These are phyloP conservation scores for Tripterygium wilfordii DNA, from an alignment of 177 flowering plant genomes.

Conservation along the genomic window DNA sequence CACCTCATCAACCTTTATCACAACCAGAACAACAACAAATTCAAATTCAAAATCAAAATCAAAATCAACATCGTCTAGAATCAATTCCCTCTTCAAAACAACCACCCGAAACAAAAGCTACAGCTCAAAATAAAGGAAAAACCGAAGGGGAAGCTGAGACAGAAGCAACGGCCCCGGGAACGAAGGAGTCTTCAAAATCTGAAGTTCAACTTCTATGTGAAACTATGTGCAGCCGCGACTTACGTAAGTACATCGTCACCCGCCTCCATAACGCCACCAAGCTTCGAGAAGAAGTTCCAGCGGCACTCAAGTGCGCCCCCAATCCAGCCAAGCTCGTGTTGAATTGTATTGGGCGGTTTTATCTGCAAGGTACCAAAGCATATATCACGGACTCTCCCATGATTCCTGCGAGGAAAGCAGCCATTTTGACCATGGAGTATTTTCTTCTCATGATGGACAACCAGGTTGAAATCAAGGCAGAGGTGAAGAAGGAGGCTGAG, in stretches of 20 bases:
- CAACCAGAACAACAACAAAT: too few species aligned
- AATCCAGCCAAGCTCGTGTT: slow-evolving; percentile 36
- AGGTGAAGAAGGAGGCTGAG: slow-evolving; percentile 30
- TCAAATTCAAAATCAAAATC: too few species aligned
- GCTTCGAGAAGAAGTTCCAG: slow-evolving; percentile 32
- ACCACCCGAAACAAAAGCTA: too few species aligned
- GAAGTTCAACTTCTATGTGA: slow-evolving; percentile 27
- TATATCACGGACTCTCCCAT: slow-evolving; percentile 29
- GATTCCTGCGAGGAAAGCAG: slow-evolving; percentile 28
- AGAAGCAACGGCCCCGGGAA: not conserved
- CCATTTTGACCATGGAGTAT: slow-evolving; percentile 27
- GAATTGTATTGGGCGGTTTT: slow-evolving; percentile 42
- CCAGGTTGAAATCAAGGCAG: slow-evolving; percentile 15
- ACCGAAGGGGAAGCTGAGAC: not conserved
- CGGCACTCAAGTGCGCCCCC: slow-evolving; percentile 35
- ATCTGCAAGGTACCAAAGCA: slow-evolving; percentile 40
- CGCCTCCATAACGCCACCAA: slow-evolving; percentile 12
- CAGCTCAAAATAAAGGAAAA: not conserved
- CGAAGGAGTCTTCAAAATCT: not conserved
- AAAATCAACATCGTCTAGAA: not conserved
- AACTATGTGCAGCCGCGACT: slow-evolving; percentile 25
- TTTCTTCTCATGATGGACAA: slow-evolving; percentile 19
- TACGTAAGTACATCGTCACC: slow-evolving; percentile 28
- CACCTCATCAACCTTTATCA: not conserved
- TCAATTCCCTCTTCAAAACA: too few species aligned